Evolutionary conservation across 345 rosid genomes (phyloP), one percentile per base, ranked within the genome.

Genomic region (Theobroma cacao): DNA sequence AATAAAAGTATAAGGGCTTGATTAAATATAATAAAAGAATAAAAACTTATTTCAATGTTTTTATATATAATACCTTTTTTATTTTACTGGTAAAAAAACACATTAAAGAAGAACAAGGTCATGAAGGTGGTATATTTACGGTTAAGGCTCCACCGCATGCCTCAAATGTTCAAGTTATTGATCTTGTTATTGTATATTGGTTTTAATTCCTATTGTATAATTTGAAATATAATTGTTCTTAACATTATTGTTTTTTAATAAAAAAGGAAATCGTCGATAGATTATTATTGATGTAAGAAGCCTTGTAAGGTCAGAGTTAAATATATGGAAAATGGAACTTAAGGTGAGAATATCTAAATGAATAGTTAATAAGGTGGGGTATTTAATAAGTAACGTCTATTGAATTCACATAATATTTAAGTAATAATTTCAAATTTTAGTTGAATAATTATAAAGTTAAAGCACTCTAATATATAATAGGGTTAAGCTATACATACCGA

Each of bases 61-160:
- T n/a, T n/a, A n/a, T n/a, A n/a, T n/a, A n/a, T n/a, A n/a, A n/a
- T n/a, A n/a, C n/a, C n/a, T n/a, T 80, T 28, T 53, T 31, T 43
- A 58, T 11, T 60, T 33, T 74, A 59, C 87, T 93, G 99, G 91
- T 95, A 40, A 95, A 95, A 82, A 95, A 93, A 80, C 98, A 91
- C 84, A 92, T 95, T 73, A 95, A 93, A 82, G 90, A 83, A 78
- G 94, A 96, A 26, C 94, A 90, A 80, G 92, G 91, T 52, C 98
- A 97, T 56, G 98, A 91, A 88, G 99, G 99, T 79, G 99, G 99
- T 26, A 94, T 97, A 72, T 94, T 97, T 81, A 81, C 99, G 0
- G 93, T 97, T 17, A 98, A 97, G 83, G 99, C 98, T 67, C 99
- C 98, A 70, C 87, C 94, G 65, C 99, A 97, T 80, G 98, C 87